Percentiles rank a stretch among this genome's conserved stretches.
phyloP scores from a whole-genome alignment of 208 protist species.

The Wallacemonas sp. region DNA sequence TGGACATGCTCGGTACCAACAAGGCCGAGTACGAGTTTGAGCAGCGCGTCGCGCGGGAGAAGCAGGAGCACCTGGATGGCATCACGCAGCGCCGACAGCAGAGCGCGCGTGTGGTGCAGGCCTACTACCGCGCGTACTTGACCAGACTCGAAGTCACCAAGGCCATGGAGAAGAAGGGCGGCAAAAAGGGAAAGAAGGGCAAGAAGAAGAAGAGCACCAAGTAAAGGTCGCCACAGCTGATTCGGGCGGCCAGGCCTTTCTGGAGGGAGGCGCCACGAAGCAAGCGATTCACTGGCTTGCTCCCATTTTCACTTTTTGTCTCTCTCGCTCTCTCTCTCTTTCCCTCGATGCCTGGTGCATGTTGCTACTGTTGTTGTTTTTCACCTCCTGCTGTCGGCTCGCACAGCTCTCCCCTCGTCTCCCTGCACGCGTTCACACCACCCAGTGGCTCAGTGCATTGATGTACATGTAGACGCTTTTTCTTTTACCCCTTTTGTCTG shows the following conservation, averaged over 20 bases:
- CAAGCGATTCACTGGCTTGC: too few species aligned
- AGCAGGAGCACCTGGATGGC: conserved; percentile 57
- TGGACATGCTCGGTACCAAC: conserved; percentile 56
- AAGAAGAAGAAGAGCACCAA: conserved; percentile 48
- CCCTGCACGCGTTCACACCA: too few species aligned
- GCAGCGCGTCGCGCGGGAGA: conserved; percentile 61
- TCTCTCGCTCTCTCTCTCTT: too few species aligned
- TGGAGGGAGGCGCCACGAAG: too few species aligned
- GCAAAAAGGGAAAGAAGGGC: conserved; percentile 39
- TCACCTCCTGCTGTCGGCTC: too few species aligned
- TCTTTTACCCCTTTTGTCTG: too few species aligned
- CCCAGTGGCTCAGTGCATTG: background rate
- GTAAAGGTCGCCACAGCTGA: conserved; percentile 16
- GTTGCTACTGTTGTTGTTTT: too few species aligned
- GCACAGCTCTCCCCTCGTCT: too few species aligned
- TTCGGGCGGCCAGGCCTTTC: too few species aligned
- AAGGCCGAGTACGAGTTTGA: conserved; percentile 75
- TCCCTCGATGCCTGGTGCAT: too few species aligned
- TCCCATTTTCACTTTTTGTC: too few species aligned
- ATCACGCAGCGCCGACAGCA: conserved; percentile 47
- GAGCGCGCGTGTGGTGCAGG: conserved; percentile 77
- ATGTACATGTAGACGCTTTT: too few species aligned
- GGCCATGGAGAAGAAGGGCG: conserved; percentile 32
- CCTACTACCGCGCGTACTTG: conserved; percentile 77
- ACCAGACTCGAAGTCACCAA: conserved; percentile 42